Base-by-base conservation (phyloP, 495 filamentous ascomycete genomes). In the Aspergillus incahuasiensis region DNA sequence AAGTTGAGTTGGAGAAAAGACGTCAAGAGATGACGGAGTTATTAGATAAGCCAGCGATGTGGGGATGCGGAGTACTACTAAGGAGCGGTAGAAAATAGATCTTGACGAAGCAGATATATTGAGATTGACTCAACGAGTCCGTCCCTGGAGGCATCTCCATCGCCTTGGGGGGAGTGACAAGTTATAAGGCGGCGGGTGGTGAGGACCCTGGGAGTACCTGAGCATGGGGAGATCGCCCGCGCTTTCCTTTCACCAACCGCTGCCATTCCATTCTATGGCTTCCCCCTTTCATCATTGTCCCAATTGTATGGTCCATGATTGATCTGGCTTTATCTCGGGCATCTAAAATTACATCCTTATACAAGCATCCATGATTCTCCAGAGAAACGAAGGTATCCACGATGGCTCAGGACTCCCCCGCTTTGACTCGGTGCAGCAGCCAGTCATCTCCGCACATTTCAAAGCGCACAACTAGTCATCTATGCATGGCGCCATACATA, bases 21-120 rank as follows among this genome's bases (percentile, higher is more conserved):
- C 49, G 44, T 6, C 25, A 21, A 44, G 25, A 9, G 21, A 56
- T 56, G 54, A 50, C 54, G 54, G 46, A 50, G 35, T n/a, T 48
- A 50, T 56, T 56, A 56, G 46, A 56, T 56, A 56, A 56, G 38
- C 38, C n/a, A 40, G 38, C 38, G 38, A 4, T 40, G 38, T 40
- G 38, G 38, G 18, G 38, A 21, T 18, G n/a, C 22, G 9, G 22
- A 20, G 25, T 32, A 42, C 2, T 30, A 16, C 2, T 48, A 25
- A n/a, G n/a, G 19, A 16, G 20, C 20, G 19, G 5, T 13, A 44
- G 42, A 44, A 20, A 20, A 44, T 11, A 5, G 32, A 6, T 6
- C 2, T 15, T 35, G 2, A 12, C 12, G 13, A 35, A 35, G 32
- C 3, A 18, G 9, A 40, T 2, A 16, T 18, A 18, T 18, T 4